These are phyloP conservation scores for Lipomyces chichibuensis DNA, from an alignment of 805 yeast species.

Conservation along the genomic window DNA sequence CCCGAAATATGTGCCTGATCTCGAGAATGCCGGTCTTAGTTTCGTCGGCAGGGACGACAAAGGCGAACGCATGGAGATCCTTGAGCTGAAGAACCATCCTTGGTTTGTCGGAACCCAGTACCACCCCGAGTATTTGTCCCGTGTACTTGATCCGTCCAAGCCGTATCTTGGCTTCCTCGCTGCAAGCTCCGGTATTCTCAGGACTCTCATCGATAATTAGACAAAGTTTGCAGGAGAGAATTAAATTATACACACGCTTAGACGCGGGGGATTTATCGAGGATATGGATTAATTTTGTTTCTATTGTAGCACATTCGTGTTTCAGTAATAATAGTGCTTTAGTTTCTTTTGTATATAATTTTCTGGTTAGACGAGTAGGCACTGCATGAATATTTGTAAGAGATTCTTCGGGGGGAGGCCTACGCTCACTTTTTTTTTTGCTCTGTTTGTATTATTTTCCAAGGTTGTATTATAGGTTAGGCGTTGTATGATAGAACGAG, in stretches of 20 bases:
- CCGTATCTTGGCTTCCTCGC: constrained; percentile 97
- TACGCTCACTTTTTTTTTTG: constrained; percentile 21
- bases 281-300: background rate
- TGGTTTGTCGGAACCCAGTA: constrained; percentile 95
- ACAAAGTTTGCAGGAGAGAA: background rate
- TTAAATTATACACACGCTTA: background rate
- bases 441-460: background rate
- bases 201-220: constrained; percentile 53
- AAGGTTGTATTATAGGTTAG: background rate
- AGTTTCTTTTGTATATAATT: background rate
- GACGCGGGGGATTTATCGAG: background rate
- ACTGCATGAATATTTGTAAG: background rate
- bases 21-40: constrained; percentile 77
- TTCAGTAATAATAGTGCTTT: background rate
- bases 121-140: constrained; percentile 97
- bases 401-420: constrained; percentile 7
- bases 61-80: constrained; percentile 89
- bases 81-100: constrained; percentile 84
- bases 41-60: constrained; percentile 94
- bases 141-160: constrained; percentile 93
- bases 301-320: background rate
- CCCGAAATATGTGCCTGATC: constrained; percentile 70
- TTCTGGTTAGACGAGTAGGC: background rate
- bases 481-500: background rate
- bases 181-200: constrained; percentile 84